Evolutionary conservation across 768 basidiomycete species (phyloP).

Genomic region (Lepiota brunneoincarnata): DNA sequence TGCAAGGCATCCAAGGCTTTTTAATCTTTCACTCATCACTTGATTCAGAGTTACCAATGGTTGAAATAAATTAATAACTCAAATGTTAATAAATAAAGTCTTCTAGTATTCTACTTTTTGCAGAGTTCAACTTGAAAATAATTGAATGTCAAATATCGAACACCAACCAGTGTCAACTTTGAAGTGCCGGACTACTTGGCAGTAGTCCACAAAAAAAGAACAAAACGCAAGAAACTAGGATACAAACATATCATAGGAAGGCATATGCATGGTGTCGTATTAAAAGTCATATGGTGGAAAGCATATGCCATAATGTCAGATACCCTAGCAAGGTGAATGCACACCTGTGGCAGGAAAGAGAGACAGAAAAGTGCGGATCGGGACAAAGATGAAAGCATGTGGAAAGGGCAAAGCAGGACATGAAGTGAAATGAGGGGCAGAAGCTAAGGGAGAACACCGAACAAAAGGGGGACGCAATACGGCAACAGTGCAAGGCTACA

Average conservation of each 20-base stretch:
- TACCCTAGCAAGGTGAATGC: not conserved
- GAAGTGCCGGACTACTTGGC: too few species aligned
- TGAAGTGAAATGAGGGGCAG: slow-evolving; percentile 11
- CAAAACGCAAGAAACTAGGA: not conserved
- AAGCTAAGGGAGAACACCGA: slow-evolving; percentile 11
- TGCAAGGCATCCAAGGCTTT: too few species aligned
- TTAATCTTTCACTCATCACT: too few species aligned
- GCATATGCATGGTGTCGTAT: slow-evolving; percentile 8
- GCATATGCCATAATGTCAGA: slow-evolving; percentile 12
- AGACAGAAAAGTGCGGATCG: slow-evolving; percentile 12
- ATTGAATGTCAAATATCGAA: too few species aligned
- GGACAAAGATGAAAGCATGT: not conserved
- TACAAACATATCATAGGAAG: slow-evolving; percentile 4
- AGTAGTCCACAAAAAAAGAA: slow-evolving; percentile 9
- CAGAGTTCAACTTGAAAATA: too few species aligned
- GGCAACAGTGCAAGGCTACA: slow-evolving; percentile 20
- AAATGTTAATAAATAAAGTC: too few species aligned
- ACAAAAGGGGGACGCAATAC: not conserved
- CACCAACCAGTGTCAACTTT: too few species aligned
- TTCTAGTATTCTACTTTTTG: too few species aligned
- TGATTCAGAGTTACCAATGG: too few species aligned
- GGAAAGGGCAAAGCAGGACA: slow-evolving; percentile 15
- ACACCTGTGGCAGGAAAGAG: slow-evolving; percentile 10
- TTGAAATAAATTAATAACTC: too few species aligned
- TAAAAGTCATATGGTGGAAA: not conserved